phyloP scores from a whole-genome alignment of 1,139 yeast species.

The Pichia sp. region DNA sequence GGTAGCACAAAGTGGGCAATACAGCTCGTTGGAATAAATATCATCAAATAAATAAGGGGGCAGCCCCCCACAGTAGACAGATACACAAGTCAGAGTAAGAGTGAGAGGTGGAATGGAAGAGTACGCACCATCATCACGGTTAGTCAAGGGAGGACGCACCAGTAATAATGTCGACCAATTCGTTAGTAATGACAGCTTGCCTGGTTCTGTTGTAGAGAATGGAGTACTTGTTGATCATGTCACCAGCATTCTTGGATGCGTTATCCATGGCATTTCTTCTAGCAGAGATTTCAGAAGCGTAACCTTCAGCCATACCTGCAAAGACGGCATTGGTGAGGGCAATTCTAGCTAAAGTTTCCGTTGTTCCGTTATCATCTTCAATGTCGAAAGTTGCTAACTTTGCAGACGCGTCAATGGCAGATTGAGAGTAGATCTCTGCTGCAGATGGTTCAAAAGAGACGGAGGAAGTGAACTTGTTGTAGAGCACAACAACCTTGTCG shows the following conservation, averaged over 20 bases:
- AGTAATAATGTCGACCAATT: constrained; percentile 97
- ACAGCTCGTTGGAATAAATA: too few species aligned
- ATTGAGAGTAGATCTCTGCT: constrained; percentile 61
- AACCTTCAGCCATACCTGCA: constrained; percentile 95
- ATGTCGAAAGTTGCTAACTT: constrained; percentile 78
- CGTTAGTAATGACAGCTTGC: constrained; percentile 99
- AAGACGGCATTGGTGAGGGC: constrained; percentile 84
- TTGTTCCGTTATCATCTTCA: constrained; percentile 65
- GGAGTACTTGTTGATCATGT: constrained; percentile 93
- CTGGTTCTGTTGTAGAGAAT: constrained; percentile 99
- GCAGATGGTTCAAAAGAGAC: constrained; percentile 84
- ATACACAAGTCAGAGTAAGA: too few species aligned
- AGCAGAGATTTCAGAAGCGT: constrained; percentile 96
- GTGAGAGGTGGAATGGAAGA: too few species aligned
- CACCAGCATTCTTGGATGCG: constrained; percentile 99
- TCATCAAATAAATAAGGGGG: too few species aligned
- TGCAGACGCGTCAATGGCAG: constrained; percentile 78
- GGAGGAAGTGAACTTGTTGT: constrained; percentile 82
- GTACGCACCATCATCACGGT: constrained; percentile 7
- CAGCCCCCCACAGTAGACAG: too few species aligned
- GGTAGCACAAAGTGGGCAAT: too few species aligned
- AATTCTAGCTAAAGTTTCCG: constrained; percentile 66
- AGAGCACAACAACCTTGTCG: constrained; percentile 72
- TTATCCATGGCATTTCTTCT: constrained; percentile 99
- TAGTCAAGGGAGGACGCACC: constrained; percentile 99